Evolutionary conservation across 1,284 basidiomycete species (phyloP).

Genomic region (Mycena sp.): DNA sequence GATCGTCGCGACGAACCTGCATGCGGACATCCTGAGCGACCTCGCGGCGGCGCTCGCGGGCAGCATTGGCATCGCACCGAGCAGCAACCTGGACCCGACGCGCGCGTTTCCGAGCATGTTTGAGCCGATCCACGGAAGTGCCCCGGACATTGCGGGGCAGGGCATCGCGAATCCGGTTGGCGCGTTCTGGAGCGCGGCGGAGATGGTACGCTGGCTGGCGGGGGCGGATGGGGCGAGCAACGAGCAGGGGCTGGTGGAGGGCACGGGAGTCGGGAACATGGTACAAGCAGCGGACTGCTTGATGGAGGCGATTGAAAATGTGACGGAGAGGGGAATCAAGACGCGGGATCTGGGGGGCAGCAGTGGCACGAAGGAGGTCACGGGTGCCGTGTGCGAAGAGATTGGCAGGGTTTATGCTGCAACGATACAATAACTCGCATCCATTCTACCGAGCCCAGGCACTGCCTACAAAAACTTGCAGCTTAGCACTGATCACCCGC

Average conservation of each 20-base stretch:
- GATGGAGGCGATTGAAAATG: conserved; percentile 60
- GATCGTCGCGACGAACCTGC: conserved; percentile 63
- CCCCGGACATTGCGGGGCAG: conserved; percentile 80
- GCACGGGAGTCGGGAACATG: conserved; percentile 47
- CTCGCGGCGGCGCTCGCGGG: conserved; percentile 64
- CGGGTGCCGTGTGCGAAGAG: conserved; percentile 27
- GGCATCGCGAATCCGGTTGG: conserved; percentile 83
- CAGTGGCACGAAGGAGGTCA: conserved; percentile 27
- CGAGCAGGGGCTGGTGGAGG: conserved; percentile 22
- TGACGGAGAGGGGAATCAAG: conserved; percentile 39
- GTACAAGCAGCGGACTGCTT: conserved; percentile 57
- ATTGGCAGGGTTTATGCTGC: conserved; percentile 18
- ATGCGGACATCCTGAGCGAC: conserved; percentile 65
- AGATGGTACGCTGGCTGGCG: conserved; percentile 54
- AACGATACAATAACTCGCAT: too few relatives aligned
- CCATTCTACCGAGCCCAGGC: neutral
- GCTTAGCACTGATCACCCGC: too few relatives aligned
- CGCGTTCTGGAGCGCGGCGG: conserved; percentile 63
- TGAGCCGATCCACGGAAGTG: conserved; percentile 69
- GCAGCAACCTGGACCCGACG: conserved; percentile 63
- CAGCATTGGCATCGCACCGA: conserved; percentile 67
- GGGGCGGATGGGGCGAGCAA: conserved; percentile 28
- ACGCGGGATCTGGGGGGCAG: conserved; percentile 28
- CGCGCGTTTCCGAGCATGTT: conserved; percentile 55
- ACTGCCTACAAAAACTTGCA: neutral